A percentile compares a stretch with the other conserved stretches of the same genome.
phyloP scores from a whole-genome alignment of 768 basidiomycete species.

The Pisolithus orientalis region DNA sequence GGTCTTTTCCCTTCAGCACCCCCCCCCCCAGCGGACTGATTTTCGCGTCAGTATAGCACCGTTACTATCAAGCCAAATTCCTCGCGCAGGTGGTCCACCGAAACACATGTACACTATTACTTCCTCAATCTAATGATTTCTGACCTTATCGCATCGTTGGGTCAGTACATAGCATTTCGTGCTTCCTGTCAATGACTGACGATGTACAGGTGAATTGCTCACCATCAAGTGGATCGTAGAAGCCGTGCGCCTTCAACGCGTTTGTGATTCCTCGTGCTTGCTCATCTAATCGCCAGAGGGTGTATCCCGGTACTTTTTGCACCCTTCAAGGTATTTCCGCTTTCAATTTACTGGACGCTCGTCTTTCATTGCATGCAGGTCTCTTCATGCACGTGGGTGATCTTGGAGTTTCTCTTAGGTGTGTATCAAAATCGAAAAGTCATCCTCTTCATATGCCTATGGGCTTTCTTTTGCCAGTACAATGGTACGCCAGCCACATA shows the following conservation, averaged over 20 bases:
- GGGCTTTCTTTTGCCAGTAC: slow-evolving; percentile 7
- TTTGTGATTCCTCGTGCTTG: not conserved
- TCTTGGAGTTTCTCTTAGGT: slow-evolving; percentile 7
- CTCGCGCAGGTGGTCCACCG: slow-evolving; percentile 23
- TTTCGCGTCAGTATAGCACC: slow-evolving; percentile 19
- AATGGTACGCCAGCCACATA: slow-evolving; percentile 6
- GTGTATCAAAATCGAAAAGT: slow-evolving; percentile 4
- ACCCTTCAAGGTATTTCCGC: slow-evolving; percentile 28
- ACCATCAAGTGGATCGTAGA: slow-evolving; percentile 29
- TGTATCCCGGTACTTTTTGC: slow-evolving; percentile 26
- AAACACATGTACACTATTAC: slow-evolving; percentile 29
- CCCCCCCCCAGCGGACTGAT: not conserved
- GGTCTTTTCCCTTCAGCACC: slow-evolving; percentile 10
- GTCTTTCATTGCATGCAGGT: slow-evolving; percentile 13
- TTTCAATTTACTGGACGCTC: not conserved
- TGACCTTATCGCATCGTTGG: slow-evolving; percentile 29
- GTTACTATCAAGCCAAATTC: slow-evolving; percentile 17
- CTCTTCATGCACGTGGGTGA: slow-evolving; percentile 10
- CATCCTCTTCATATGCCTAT: not conserved
- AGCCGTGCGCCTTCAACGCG: slow-evolving; percentile 18
- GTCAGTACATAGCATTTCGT: slow-evolving; percentile 9
- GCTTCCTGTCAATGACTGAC: not conserved
- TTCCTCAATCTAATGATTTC: slow-evolving; percentile 27
- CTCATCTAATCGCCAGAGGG: slow-evolving; percentile 13
- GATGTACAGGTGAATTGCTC: slow-evolving; percentile 30